These are phyloP conservation scores for Albugo candida DNA, from an alignment of 352 stramenopile genomes.

Conservation along the genomic window DNA sequence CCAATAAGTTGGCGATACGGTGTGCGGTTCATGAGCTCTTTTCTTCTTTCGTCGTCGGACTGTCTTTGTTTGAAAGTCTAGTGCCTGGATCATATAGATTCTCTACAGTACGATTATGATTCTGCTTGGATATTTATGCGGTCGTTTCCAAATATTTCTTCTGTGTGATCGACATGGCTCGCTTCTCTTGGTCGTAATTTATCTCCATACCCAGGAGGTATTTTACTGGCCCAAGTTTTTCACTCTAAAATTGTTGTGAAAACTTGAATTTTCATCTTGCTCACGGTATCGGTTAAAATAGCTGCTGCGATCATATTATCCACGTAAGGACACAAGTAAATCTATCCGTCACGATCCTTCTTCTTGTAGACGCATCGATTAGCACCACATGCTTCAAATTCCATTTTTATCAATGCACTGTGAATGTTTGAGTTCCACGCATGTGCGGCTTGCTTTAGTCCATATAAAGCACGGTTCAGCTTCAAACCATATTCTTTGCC, in stretches of 20 bases:
- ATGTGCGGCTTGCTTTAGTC: conserved; percentile 6
- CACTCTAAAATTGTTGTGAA: conserved; percentile 7
- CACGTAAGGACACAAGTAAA: conserved; percentile 8
- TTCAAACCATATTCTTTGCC: conserved; percentile 3
- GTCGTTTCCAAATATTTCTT: conserved; percentile 9
- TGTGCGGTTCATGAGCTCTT: conserved; percentile 3
- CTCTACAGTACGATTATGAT: too few species aligned
- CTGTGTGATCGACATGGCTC: conserved; percentile 10
- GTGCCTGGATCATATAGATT: too few species aligned
- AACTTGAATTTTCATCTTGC: conserved; percentile 3
- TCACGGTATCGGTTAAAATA: conserved; percentile 1
- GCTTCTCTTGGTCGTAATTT: conserved; percentile 1
- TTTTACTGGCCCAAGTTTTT: conserved; percentile 6
- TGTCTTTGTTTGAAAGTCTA: neutral
- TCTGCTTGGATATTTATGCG: neutral
- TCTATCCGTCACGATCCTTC: neutral
- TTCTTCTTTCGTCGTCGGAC: neutral
- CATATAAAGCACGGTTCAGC: conserved; percentile 10
- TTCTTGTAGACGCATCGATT: conserved; percentile 12
- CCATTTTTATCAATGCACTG: conserved; percentile 4
- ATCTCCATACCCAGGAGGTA: conserved; percentile 13
- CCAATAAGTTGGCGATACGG: conserved; percentile 7
- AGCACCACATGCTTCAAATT: conserved; percentile 3
- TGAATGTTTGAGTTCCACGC: conserved; percentile 14
- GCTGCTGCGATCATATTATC: conserved; percentile 9